Conservation (phyloP, 352 stramenopile species). For the Globisporangium barbulae region DNA sequence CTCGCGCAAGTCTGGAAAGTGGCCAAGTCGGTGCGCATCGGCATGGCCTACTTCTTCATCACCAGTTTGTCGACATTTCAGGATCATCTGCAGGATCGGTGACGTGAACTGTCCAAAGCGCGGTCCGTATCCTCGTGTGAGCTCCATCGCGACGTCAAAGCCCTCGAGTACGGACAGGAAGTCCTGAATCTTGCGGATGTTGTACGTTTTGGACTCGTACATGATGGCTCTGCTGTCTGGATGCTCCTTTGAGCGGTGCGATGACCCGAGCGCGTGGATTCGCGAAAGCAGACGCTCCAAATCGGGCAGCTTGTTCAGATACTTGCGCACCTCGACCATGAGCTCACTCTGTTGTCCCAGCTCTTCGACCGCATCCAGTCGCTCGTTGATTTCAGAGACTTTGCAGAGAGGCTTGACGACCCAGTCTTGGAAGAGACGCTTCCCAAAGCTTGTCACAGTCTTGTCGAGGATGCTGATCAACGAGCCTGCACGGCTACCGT, state of each 20-base stretch:
- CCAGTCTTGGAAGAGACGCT: slow-evolving; percentile 95
- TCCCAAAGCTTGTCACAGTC: slow-evolving; percentile 93
- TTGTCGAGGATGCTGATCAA: slow-evolving; percentile 92
- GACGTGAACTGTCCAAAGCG: slow-evolving; percentile 57
- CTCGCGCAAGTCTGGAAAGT: slow-evolving; percentile 90
- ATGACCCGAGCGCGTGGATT: slow-evolving; percentile 94
- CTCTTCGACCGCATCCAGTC: slow-evolving; percentile 95
- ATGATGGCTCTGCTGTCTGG: slow-evolving; percentile 96
- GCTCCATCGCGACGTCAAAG: slow-evolving; percentile 79
- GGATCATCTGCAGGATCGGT: slow-evolving; percentile 47
- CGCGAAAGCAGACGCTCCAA: slow-evolving; percentile 95
- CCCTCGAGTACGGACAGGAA: slow-evolving; percentile 90
- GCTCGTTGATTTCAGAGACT: slow-evolving; percentile 92
- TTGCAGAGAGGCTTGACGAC: slow-evolving; percentile 95
- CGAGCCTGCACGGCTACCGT: slow-evolving; percentile 87
- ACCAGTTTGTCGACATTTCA: slow-evolving; percentile 30
- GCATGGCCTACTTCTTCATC: not conserved
- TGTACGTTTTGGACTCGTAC: slow-evolving; percentile 97
- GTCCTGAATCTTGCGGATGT: slow-evolving; percentile 96
- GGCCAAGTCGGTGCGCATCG: slow-evolving; percentile 25
- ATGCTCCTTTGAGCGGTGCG: slow-evolving; percentile 83
- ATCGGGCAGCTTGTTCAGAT: slow-evolving; percentile 92
- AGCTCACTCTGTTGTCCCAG: slow-evolving; percentile 73
- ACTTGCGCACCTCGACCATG: slow-evolving; percentile 77
- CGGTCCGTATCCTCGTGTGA: slow-evolving; percentile 80